These are phyloP conservation scores for Clonostachys sp. DNA, from an alignment of 2,329 filamentous ascomycete species.

Conservation along the genomic window DNA sequence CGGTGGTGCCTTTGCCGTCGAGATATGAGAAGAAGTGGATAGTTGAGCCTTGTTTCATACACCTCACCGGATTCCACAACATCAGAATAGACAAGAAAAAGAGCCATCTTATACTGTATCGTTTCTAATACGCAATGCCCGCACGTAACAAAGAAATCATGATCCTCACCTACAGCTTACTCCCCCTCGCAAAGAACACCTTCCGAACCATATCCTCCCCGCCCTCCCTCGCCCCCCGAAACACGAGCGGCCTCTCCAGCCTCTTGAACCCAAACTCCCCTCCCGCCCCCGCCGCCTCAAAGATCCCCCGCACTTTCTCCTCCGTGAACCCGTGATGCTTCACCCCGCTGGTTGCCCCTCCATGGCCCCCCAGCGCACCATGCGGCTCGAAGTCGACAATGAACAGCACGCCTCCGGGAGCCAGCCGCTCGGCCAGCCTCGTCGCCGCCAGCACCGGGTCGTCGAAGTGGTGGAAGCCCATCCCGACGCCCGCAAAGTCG, in stretches of 20 bases:
- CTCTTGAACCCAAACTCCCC: constrained; percentile 52
- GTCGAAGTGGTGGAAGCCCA: constrained; percentile 28
- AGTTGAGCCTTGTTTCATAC: too few relatives aligned
- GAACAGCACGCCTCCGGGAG: constrained; percentile 20
- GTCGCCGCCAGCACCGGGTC: constrained; percentile 16
- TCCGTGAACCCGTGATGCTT: constrained; percentile 17
- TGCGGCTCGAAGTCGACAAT: constrained; percentile 21
- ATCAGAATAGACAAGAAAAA: too few relatives aligned
- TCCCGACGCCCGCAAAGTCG: constrained; percentile 23
- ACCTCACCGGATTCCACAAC: too few relatives aligned
- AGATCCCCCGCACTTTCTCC: constrained; percentile 10
- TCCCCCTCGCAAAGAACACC: constrained; percentile 43
- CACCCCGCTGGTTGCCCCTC: constrained; percentile 1
- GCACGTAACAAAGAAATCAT: neutral
- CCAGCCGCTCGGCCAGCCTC: constrained; percentile 17
- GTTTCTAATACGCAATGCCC: too few relatives aligned
- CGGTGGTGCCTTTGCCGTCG: constrained; percentile 63
- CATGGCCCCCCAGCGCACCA: neutral
- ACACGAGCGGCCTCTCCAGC: constrained; percentile 43
- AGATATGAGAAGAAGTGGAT: too few relatives aligned
- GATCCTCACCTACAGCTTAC: constrained; percentile 21
- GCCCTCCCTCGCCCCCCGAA: constrained; percentile 21
- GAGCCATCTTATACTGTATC: too few relatives aligned
- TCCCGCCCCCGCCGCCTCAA: constrained; percentile 24
- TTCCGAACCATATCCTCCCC: constrained; percentile 30